These are phyloP conservation scores for Ramichloridium luteum DNA, from an alignment of 2,329 filamentous ascomycete species.

Conservation along the genomic window DNA sequence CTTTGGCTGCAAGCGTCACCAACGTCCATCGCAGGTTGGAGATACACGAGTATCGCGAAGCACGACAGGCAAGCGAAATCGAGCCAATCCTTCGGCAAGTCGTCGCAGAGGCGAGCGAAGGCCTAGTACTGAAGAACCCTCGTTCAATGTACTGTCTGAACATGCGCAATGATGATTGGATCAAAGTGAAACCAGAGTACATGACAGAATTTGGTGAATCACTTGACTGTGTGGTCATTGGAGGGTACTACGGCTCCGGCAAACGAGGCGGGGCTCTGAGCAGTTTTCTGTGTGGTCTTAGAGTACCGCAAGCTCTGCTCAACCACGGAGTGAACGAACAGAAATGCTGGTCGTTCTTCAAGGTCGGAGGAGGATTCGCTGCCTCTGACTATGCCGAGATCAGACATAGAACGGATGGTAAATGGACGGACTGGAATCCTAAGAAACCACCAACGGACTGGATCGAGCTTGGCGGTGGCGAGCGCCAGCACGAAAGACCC, in stretches of 20 bases:
- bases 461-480: constrained; percentile 70
- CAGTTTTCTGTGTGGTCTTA: constrained; percentile 78
- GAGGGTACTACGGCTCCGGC: constrained; percentile 85
- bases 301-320: constrained; percentile 3
- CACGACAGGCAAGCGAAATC: constrained; percentile 57
- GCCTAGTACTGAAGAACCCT: constrained; percentile 87
- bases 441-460: constrained; percentile 63
- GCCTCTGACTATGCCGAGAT: constrained; percentile 76
- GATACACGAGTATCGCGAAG: constrained; percentile 60
- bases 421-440: constrained; percentile 78
- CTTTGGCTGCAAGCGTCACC: constrained; percentile 58
- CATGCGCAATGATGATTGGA: constrained; percentile 88
- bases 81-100: constrained; percentile 70
- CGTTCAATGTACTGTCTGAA: constrained; percentile 76
- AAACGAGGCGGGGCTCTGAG: constrained; percentile 70
- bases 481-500: constrained; percentile 62
- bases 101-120: constrained; percentile 77
- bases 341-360: constrained; percentile 90
- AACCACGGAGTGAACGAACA: constrained; percentile 28
- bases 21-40: constrained; percentile 67
- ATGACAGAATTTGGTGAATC: constrained; percentile 94
- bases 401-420: constrained; percentile 72
- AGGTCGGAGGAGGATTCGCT: constrained; percentile 87
- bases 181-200: constrained; percentile 98
- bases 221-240: constrained; percentile 78